A percentile compares a stretch with the other conserved stretches of the same genome.
Evolutionary conservation across 257 asterid species (phyloP).

Genomic region (Gentiana macrophylla): DNA sequence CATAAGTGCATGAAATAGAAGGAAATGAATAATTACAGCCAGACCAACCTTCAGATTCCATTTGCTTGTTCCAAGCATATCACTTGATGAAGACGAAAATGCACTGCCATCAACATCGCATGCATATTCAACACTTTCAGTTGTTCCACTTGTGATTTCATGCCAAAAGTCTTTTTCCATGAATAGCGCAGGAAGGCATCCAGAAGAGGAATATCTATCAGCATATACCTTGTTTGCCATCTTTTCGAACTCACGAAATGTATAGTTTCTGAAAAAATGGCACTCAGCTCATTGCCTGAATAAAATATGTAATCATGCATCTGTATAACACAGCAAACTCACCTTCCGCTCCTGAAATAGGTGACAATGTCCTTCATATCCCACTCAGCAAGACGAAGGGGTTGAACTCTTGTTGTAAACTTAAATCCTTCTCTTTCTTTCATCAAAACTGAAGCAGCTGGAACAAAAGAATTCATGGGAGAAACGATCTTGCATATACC

Average conservation of each 20-base stretch:
- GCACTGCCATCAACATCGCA: constrained; percentile 99
- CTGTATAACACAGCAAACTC: constrained; percentile 14
- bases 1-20: background rate
- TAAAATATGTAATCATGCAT: constrained; percentile 5
- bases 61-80: constrained; percentile 84
- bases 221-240: constrained; percentile 95
- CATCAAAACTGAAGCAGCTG: constrained; percentile 91
- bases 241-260: constrained; percentile 97
- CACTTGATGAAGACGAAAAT: constrained; percentile 78
- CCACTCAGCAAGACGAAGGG: constrained; percentile 97
- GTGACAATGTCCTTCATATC: constrained; percentile 82
- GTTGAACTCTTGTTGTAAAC: constrained; percentile 96
- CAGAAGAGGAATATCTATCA: constrained; percentile 81
- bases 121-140: constrained; percentile 99
- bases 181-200: constrained; percentile 81
- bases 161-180: constrained; percentile 98
- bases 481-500: constrained; percentile 96
- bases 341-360: constrained; percentile 96
- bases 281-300: constrained; percentile 21
- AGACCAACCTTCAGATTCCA: constrained; percentile 91
- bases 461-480: constrained; percentile 85
- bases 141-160: constrained; percentile 93
- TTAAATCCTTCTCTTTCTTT: constrained; percentile 84
- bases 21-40: constrained; percentile 1
- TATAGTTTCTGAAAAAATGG: constrained; percentile 64